phyloP scores from a whole-genome alignment of 2,329 filamentous ascomycete species.

The Pestalotiopsis sp. region DNA sequence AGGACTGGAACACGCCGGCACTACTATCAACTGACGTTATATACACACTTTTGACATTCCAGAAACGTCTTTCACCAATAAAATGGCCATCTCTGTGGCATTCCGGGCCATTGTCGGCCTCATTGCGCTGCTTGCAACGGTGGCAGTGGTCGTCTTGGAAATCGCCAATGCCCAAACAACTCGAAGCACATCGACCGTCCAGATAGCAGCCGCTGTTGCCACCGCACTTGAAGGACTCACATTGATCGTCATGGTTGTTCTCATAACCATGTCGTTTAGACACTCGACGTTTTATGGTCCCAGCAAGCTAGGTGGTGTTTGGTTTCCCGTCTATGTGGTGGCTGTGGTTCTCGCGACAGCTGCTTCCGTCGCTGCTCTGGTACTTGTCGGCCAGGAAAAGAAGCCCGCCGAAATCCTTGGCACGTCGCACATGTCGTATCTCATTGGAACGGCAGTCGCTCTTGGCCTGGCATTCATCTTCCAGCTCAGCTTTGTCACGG shows the following conservation, averaged over 20 bases:
- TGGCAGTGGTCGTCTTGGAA: constrained; percentile 42
- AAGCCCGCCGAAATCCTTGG: constrained; percentile 34
- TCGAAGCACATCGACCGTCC: constrained; percentile 32
- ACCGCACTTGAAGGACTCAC: constrained; percentile 39
- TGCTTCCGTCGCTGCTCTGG: constrained; percentile 45
- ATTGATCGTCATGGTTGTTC: constrained; percentile 36
- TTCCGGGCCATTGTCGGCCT: constrained; percentile 40
- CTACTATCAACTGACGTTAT: background rate
- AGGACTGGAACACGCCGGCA: background rate
- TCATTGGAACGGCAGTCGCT: constrained; percentile 47
- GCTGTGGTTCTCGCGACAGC: constrained; percentile 48
- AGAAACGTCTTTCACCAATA: background rate
- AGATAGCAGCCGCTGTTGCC: constrained; percentile 40
- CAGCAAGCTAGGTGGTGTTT: constrained; percentile 32
- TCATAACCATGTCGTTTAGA: constrained; percentile 34
- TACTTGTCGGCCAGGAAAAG: constrained; percentile 39
- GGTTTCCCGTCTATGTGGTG: constrained; percentile 35
- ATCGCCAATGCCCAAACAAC: constrained; percentile 40
- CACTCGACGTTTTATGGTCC: constrained; percentile 22
- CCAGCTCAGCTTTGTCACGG: constrained; percentile 52
- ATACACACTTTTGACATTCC: background rate
- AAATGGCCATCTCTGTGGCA: constrained; percentile 37
- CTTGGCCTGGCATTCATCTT: constrained; percentile 47
- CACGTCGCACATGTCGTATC: constrained; percentile 35
- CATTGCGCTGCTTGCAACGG: constrained; percentile 40